phyloP scores from a whole-genome alignment of 1,284 basidiomycete species.

The Uromyces viciae-fabae region DNA sequence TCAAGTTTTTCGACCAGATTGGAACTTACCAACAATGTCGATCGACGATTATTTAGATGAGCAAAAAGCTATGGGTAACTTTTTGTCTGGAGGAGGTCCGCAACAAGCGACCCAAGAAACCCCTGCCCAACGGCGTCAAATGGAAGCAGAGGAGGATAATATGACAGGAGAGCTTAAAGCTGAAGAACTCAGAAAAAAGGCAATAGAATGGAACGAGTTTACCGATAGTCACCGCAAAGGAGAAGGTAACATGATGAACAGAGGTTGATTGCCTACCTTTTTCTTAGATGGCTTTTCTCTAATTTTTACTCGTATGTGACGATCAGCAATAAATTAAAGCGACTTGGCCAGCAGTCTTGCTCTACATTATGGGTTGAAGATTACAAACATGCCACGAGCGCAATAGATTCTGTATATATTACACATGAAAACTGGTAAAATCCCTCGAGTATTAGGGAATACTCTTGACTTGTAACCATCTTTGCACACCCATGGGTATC shows the following conservation, averaged over 20 bases:
- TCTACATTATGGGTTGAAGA: too few species aligned
- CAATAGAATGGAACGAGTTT: slow-evolving; percentile 42
- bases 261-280: slow-evolving; percentile 17
- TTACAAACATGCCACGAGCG: too few species aligned
- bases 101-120: slow-evolving; percentile 18
- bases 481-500: neutral
- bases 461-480: neutral
- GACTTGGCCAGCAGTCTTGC: too few species aligned
- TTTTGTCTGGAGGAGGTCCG: slow-evolving; percentile 73
- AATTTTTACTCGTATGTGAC: neutral
- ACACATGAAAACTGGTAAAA: neutral
- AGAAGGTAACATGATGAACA: slow-evolving; percentile 45
- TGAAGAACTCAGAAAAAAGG: slow-evolving; percentile 28
- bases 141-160: slow-evolving; percentile 42
- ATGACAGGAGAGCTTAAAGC: slow-evolving; percentile 15
- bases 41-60: slow-evolving; percentile 91
- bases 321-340: neutral
- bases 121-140: neutral
- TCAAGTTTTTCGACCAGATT: slow-evolving; percentile 79
- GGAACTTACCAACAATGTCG: slow-evolving; percentile 89
- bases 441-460: neutral
- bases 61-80: slow-evolving; percentile 76
- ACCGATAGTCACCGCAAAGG: slow-evolving; percentile 43
- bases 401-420: neutral
- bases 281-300: neutral